Conservation (phyloP, 1,139 yeast species). For the Kluyveromyces sp. region DNA sequence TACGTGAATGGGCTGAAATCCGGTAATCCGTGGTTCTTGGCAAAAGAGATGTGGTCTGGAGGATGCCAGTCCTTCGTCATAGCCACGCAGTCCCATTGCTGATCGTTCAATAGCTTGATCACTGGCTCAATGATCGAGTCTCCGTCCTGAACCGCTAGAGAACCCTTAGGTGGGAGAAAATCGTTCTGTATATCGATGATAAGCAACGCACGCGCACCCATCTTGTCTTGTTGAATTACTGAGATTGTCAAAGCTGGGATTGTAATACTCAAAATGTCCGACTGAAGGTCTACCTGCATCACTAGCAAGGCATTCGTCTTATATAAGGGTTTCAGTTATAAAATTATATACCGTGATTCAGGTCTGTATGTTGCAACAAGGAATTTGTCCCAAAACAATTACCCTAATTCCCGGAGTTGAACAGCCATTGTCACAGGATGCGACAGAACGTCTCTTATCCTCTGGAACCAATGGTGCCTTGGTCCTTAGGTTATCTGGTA, state of each 20-base stretch:
- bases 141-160: conserved; percentile 67
- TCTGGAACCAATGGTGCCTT: background rate
- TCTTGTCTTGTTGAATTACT: conserved; percentile 1
- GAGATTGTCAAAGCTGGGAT: background rate
- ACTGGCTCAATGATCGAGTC: conserved; percentile 49
- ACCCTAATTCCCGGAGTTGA: background rate
- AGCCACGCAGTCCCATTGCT: conserved; percentile 54
- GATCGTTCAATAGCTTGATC: conserved; percentile 34
- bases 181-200: conserved; percentile 82
- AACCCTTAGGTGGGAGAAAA: conserved; percentile 70
- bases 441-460: background rate
- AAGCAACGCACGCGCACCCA: conserved; percentile 44
- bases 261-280: no score
- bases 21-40: conserved; percentile 50
- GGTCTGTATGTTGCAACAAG: background rate
- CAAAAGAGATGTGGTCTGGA: conserved; percentile 68
- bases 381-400: background rate
- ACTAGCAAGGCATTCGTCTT: no score
- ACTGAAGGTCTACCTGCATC: no score
- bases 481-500: no score
- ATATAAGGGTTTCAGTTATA: no score
- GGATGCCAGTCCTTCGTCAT: conserved; percentile 94
- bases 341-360: background rate
- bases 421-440: background rate
- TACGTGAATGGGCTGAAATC: conserved; percentile 51